Conservation (phyloP, 2,329 filamentous ascomycete species). For the Ophiocordyceps camponoti-saundersi region DNA sequence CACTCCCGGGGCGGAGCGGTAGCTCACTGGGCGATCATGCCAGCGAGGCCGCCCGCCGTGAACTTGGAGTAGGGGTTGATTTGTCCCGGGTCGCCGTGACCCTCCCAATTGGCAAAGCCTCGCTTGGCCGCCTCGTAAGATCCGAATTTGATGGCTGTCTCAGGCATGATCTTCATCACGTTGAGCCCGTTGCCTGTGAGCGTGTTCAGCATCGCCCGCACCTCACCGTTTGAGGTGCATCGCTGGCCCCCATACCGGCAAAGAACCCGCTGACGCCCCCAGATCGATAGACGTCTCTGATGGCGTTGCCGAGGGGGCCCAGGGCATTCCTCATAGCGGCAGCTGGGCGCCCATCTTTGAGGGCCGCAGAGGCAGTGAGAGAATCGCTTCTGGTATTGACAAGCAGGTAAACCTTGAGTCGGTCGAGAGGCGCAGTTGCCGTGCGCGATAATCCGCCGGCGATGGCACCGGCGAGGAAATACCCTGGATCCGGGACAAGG, state of each 20-base stretch:
- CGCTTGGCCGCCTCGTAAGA: slow-evolving; percentile 93
- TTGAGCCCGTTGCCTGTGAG: slow-evolving; percentile 78
- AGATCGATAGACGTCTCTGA: slow-evolving; percentile 64
- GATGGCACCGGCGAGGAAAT: slow-evolving; percentile 89
- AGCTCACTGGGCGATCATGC: slow-evolving; percentile 78
- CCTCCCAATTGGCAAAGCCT: slow-evolving; percentile 70
- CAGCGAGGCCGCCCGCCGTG: slow-evolving; percentile 73
- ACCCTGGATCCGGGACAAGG: slow-evolving; percentile 79
- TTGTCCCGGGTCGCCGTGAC: slow-evolving; percentile 62
- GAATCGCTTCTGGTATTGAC: slow-evolving; percentile 51
- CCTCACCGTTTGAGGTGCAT: too few species aligned
- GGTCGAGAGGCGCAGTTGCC: slow-evolving; percentile 87
- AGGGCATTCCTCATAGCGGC: slow-evolving; percentile 48
- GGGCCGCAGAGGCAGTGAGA: slow-evolving; percentile 43
- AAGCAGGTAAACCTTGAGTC: slow-evolving; percentile 92
- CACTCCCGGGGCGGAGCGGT: background rate
- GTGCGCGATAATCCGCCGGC: slow-evolving; percentile 91
- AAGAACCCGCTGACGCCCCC: slow-evolving; percentile 84
- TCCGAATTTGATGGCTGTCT: slow-evolving; percentile 96
- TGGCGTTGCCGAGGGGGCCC: slow-evolving; percentile 54
- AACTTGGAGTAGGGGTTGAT: slow-evolving; percentile 82
- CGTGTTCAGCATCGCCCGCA: background rate
- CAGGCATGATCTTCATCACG: slow-evolving; percentile 94
- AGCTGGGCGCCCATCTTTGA: slow-evolving; percentile 52
- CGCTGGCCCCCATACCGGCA: slow-evolving; percentile 46